Percentiles rank a stretch among this genome's conserved stretches.
Conservation (phyloP, 179 eudicot species). For the Silene coronaria region DNA sequence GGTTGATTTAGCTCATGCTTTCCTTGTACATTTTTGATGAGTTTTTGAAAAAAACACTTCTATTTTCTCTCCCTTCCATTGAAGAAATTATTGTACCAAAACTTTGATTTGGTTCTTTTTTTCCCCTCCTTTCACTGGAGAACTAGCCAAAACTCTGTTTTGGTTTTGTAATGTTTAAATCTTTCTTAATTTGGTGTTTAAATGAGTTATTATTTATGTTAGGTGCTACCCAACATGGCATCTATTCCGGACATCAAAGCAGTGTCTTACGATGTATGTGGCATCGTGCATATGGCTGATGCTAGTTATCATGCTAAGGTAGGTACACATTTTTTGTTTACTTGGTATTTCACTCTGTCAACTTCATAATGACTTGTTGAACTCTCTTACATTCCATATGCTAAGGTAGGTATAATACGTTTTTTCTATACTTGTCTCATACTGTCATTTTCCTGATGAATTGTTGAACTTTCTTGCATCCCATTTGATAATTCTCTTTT, state of each 20-base stretch:
- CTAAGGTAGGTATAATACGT: background rate
- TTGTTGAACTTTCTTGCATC: background rate
- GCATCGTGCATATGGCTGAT: slow-evolving; percentile 60
- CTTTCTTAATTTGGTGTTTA: slow-evolving; percentile 5
- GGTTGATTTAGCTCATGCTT: background rate
- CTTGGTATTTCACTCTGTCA: slow-evolving; percentile 2
- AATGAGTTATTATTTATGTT: slow-evolving; percentile 17
- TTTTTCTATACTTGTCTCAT: slow-evolving; percentile 1
- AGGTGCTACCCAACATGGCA: slow-evolving; percentile 99
- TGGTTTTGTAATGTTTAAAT: slow-evolving; percentile 7
- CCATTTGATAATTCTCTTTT: background rate
- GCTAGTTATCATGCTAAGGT: slow-evolving; percentile 79
- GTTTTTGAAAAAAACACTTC: background rate
- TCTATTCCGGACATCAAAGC: slow-evolving; percentile 80
- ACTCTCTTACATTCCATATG: background rate
- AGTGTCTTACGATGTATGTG: slow-evolving; percentile 85
- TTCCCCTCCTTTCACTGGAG: too few relatives aligned
- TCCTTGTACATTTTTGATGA: background rate
- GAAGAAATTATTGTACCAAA: background rate
- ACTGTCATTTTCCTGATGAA: background rate
- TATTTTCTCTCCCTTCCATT: background rate
- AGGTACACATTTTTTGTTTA: slow-evolving; percentile 3
- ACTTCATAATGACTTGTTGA: background rate
- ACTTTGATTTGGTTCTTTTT: background rate
- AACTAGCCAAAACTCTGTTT: background rate